A percentile compares a stretch with the other conserved stretches of the same genome.
Evolutionary conservation across 305 asterid genomes (phyloP).

Genomic region (Rubia occidens): DNA sequence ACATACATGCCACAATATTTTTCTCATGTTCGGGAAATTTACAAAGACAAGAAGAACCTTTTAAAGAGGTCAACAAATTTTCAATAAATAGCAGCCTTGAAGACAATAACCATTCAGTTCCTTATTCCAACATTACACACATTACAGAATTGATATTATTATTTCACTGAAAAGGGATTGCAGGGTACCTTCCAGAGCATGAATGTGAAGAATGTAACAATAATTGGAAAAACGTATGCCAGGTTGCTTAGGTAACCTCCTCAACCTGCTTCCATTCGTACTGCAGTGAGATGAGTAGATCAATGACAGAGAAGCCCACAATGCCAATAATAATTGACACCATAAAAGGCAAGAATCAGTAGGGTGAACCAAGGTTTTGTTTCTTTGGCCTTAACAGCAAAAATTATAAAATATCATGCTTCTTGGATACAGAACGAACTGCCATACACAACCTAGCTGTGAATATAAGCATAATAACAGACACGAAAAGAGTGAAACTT

Average conservation of each 20-base stretch:
- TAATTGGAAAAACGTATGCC: slow-evolving; percentile 29
- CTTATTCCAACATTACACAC: not conserved
- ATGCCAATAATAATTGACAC: not conserved
- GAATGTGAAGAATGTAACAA: slow-evolving; percentile 30
- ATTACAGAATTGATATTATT: too few relatives aligned
- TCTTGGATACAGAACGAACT: not conserved
- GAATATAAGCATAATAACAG: not conserved
- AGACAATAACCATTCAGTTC: not conserved
- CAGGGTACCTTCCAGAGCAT: slow-evolving; percentile 37
- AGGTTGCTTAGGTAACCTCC: slow-evolving; percentile 36
- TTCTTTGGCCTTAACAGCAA: not conserved
- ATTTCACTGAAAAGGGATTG: not conserved
- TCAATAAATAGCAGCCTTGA: not conserved
- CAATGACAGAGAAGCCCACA: slow-evolving; percentile 22
- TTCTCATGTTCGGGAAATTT: not conserved
- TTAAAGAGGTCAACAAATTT: too few relatives aligned
- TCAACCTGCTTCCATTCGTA: slow-evolving; percentile 45
- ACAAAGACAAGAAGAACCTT: not conserved
- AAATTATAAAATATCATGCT: not conserved
- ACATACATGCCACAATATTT: not conserved
- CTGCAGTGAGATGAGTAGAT: slow-evolving; percentile 55
- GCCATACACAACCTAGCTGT: not conserved
- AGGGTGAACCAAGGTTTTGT: not conserved
- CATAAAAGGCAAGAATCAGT: not conserved
- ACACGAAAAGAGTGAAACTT: not conserved